Evolutionary conservation across 1,284 basidiomycete genomes (phyloP).

Genomic region (Pseudozyma hubeiensis): DNA sequence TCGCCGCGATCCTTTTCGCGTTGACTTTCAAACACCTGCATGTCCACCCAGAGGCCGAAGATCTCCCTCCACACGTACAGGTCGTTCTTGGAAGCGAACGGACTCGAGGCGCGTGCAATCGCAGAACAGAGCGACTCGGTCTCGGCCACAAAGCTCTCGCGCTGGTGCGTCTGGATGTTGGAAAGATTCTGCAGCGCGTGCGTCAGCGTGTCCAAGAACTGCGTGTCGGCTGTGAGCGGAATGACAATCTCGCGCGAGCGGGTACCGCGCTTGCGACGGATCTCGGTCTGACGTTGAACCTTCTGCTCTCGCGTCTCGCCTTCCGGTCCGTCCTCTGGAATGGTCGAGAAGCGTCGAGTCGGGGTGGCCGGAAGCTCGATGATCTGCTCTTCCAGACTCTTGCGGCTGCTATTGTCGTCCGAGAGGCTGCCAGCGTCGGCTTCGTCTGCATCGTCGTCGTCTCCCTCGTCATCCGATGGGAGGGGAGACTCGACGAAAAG

Average conservation of each 20-base stretch:
- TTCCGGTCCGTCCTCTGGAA: slow-evolving; percentile 48
- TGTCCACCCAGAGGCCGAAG: slow-evolving; percentile 86
- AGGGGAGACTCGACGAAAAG: slow-evolving; percentile 65
- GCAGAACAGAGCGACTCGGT: slow-evolving; percentile 76
- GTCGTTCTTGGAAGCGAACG: slow-evolving; percentile 73
- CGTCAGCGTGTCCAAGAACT: slow-evolving; percentile 83
- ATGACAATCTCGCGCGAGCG: slow-evolving; percentile 74
- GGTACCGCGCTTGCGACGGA: slow-evolving; percentile 34
- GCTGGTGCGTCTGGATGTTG: slow-evolving; percentile 75
- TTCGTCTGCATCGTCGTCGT: slow-evolving; percentile 13
- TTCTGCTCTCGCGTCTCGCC: slow-evolving; percentile 49
- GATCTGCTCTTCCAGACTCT: slow-evolving; percentile 49
- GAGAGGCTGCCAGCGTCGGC: slow-evolving; percentile 20
- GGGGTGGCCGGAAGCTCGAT: slow-evolving; percentile 37
- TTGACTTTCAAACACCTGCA: slow-evolving; percentile 85
- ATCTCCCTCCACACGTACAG: slow-evolving; percentile 93
- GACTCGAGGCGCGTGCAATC: slow-evolving; percentile 69
- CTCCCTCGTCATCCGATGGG: slow-evolving; percentile 54
- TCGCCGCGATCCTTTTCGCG: slow-evolving; percentile 82
- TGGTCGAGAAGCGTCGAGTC: slow-evolving; percentile 32
- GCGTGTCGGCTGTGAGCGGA: slow-evolving; percentile 81
- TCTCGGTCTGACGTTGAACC: slow-evolving; percentile 39
- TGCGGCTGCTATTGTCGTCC: slow-evolving; percentile 38
- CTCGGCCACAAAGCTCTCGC: slow-evolving; percentile 76
- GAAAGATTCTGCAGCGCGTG: slow-evolving; percentile 79